Evolutionary conservation across 106 monocot species (phyloP), one percentile per base, ranked within the genome.

Genomic region (Agapanthus africanus): DNA sequence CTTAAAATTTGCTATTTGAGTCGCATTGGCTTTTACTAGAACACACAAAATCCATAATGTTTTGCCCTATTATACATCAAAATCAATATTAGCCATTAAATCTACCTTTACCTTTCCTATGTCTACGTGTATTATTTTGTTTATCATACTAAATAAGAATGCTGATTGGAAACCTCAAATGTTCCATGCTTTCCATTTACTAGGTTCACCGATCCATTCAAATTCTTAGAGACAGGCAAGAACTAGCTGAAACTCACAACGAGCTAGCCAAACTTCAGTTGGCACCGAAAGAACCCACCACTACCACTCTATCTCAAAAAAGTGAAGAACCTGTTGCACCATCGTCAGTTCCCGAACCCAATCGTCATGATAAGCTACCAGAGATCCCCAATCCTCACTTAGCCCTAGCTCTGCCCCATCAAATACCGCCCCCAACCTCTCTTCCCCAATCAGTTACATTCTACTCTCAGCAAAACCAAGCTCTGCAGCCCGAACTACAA

Each of bases 171-270:
- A n/a, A n/a, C n/a, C n/a, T n/a, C n/a, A n/a, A n/a, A n/a, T n/a
- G n/a, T n/a, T n/a, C n/a, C n/a, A n/a, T n/a, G n/a, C n/a, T n/a
- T n/a, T n/a, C n/a, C n/a, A 26, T 26, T 31, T 37, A 8, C 4
- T 67, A 97, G 95, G 82, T 97, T 15, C 88, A 97, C 79, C 83
- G 91, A 70, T 88, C 91, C 47, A 80, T 97, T 30, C 95, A 97
- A 65, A 91, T 97, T 69, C 63, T 97, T 18, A 78, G 95, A 69
- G 88, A 97, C 77, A 89, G 84, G 41, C 95, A 97, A 79, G 95
- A 97, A 67, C 82, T 97, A 26, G 84, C 84, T 46, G 91, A 97
- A 62, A 62, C 95, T 47, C 95, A 97, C 69, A 87, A 84, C 71
- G 95, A 97, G 69, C 77, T 97, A 16, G 49, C 84, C 22, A 87